A percentile compares a stretch with the other conserved stretches of the same genome.
Conservation (phyloP, 2,329 filamentous ascomycete genomes). For the Phoma sp. region DNA sequence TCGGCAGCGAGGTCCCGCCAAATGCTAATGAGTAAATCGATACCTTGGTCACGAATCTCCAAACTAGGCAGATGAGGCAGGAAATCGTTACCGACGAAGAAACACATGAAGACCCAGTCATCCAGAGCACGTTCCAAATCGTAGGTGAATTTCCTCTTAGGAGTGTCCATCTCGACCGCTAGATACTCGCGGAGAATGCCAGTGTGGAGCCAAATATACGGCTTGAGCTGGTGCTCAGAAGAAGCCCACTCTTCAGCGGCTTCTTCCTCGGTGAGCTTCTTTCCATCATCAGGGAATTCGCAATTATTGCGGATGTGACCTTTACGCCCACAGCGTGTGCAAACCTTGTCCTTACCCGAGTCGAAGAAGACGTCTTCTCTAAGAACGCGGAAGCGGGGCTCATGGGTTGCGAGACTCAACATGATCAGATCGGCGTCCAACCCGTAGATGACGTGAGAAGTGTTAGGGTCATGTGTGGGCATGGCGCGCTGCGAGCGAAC, state of each 20-base stretch:
- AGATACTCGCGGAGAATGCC: conserved; percentile 91
- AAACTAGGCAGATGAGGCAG: conserved; percentile 95
- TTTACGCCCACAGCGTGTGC: conserved; percentile 87
- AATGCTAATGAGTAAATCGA: conserved; percentile 94
- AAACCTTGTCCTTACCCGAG: conserved; percentile 81
- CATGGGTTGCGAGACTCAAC: conserved; percentile 94
- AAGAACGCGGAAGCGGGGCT: conserved; percentile 93
- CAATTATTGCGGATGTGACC: conserved; percentile 91
- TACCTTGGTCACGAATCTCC: conserved; percentile 95
- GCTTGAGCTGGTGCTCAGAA: conserved; percentile 67
- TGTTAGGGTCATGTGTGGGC: conserved; percentile 93
- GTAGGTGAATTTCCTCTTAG: conserved; percentile 83
- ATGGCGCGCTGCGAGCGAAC: conserved; percentile 90
- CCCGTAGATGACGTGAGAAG: conserved; percentile 96
- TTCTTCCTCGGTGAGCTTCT: conserved; percentile 80
- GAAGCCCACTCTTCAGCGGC: conserved; percentile 56
- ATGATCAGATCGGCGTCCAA: conserved; percentile 98
- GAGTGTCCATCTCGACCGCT: conserved; percentile 84
- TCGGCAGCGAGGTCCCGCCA: conserved; percentile 90
- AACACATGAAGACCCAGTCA: conserved; percentile 99
- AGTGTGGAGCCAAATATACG: conserved; percentile 98
- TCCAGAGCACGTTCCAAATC: conserved; percentile 93
- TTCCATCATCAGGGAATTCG: conserved; percentile 54
- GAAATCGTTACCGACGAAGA: conserved; percentile 99
- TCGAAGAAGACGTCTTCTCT: conserved; percentile 97